A percentile compares a stretch with the other conserved stretches of the same genome.
These are phyloP conservation scores for Clarireedia homoeocarpa DNA, from an alignment of 2,329 filamentous ascomycete species.

Conservation along the genomic window DNA sequence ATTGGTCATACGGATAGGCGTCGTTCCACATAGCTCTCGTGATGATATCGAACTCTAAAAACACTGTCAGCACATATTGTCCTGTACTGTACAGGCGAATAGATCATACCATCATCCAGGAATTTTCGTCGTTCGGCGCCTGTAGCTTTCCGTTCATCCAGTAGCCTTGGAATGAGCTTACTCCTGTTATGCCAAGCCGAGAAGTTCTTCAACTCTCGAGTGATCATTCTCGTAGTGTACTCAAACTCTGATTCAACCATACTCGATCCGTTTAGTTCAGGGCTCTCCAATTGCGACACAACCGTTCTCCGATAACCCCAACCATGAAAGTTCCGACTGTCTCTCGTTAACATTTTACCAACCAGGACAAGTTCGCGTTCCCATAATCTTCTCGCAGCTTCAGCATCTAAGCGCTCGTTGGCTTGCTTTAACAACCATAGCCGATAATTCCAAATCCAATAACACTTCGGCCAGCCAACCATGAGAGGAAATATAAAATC, in stretches of 20 bases:
- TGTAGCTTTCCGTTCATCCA: constrained; percentile 62
- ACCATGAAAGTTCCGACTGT: constrained; percentile 90
- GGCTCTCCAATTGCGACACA: constrained; percentile 64
- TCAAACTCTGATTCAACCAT: constrained; percentile 76
- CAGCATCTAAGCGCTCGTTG: constrained; percentile 51
- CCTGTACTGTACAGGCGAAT: background rate
- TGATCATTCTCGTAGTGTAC: constrained; percentile 87
- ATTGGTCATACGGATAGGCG: constrained; percentile 88
- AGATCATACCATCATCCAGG: constrained; percentile 55
- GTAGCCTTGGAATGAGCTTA: constrained; percentile 68
- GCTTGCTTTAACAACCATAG: constrained; percentile 74
- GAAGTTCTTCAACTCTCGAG: constrained; percentile 83
- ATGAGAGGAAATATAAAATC: constrained; percentile 78
- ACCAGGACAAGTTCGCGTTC: constrained; percentile 74
- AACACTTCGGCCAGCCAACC: constrained; percentile 86
- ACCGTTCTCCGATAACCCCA: constrained; percentile 86
- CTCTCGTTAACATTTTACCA: constrained; percentile 78
- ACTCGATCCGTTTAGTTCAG: constrained; percentile 43
- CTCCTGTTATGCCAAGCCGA: constrained; percentile 93
- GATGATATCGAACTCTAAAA: constrained; percentile 63
- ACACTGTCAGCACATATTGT: constrained; percentile 13
- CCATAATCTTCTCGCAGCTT: constrained; percentile 63
- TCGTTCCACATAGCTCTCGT: constrained; percentile 59
- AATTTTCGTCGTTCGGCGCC: constrained; percentile 56
- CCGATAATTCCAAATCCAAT: constrained; percentile 99